Evolutionary conservation across 2,329 filamentous ascomycete species (phyloP).

Genomic region (Penicillium sp.): DNA sequence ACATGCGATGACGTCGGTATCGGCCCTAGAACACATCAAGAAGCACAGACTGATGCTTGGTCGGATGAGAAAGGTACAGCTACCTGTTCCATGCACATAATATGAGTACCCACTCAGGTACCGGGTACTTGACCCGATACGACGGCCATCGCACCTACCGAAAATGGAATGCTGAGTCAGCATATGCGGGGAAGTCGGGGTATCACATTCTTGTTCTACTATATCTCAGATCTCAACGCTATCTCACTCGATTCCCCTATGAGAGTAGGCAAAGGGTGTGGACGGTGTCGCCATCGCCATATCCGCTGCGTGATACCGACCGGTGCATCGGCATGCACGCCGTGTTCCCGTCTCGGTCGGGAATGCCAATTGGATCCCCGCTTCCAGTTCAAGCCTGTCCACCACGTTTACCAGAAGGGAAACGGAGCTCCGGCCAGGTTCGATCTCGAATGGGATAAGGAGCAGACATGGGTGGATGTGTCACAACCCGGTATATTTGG

Average conservation of each 20-base stretch:
- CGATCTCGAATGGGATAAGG: constrained; percentile 33
- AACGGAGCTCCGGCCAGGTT: constrained; percentile 28
- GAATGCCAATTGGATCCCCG: constrained; percentile 35
- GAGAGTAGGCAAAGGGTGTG: constrained; percentile 38
- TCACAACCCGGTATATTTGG: constrained; percentile 25
- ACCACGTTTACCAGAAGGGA: constrained; percentile 37
- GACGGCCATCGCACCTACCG: neutral
- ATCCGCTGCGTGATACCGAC: constrained; percentile 33
- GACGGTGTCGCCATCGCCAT: constrained; percentile 39
- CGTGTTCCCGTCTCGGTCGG: constrained; percentile 31
- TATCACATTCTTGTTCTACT: constrained; percentile 4
- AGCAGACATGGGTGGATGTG: constrained; percentile 36
- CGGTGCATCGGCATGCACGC: constrained; percentile 31
- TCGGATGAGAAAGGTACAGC: neutral
- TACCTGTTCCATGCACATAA: neutral
- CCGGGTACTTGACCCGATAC: neutral
- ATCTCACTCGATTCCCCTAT: constrained; percentile 14
- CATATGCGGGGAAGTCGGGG: constrained; percentile 13
- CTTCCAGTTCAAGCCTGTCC: constrained; percentile 37
- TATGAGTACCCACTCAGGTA: neutral
- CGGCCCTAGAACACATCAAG: neutral
- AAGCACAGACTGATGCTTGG: too few species aligned
- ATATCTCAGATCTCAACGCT: neutral
- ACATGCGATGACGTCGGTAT: neutral
- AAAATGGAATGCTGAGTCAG: constrained; percentile 10